Base-by-base conservation (phyloP, 2,329 filamentous ascomycete genomes). In the Fusarium cicatricum region DNA sequence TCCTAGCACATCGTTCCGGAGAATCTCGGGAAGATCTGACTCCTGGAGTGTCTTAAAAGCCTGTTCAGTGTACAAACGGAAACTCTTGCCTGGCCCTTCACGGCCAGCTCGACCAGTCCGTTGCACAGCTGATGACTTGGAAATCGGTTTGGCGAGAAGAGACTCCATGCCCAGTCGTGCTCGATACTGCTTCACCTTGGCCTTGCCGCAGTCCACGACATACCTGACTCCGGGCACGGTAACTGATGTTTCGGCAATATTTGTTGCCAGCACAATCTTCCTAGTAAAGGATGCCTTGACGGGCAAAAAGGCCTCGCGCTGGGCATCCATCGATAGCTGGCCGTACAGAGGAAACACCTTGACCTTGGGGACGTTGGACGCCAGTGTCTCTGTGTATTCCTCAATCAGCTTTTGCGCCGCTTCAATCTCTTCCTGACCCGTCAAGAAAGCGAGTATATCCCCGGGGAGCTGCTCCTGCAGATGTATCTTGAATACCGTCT, bases 221-320 rank as follows among this genome's bases (percentile, higher is more conserved):
- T 90, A 95, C 5, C 91, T 86, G 7, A 99, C 92, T 2, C 95
- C 95, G 0, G 94, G 90, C 0, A 99, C 93, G 0, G 95, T 99
- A 55, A 99, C 90, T 1, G 95, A 98, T 0, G 95, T 98, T 74
- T 99, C 95, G n/a, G 95, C 95, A 67, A 99, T 98, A 70, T 99
- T 99, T 12, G 95, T 99, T 0, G 93, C 89, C 1, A 99, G 79
- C 0, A 99, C 92, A 11, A 98, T 83, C 71, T 98, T 98, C 37
- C 95, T 85, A 0, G 91, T 96, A 51, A 82, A 84, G n/a, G 82
- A 81, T 3, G 86, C 84, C 50, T 85, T 85, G 17, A 90, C 83
- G 1, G 90, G 90, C 49, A 88, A 81, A 72, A 99, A 98, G 10
- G 96, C 92, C 17, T 87, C 85, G 63, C 96, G 90, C 67, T 99